A percentile compares a stretch with the other conserved stretches of the same genome.
These are phyloP conservation scores for Silene noctiflora DNA, from an alignment of 179 eudicot species.

Conservation along the genomic window DNA sequence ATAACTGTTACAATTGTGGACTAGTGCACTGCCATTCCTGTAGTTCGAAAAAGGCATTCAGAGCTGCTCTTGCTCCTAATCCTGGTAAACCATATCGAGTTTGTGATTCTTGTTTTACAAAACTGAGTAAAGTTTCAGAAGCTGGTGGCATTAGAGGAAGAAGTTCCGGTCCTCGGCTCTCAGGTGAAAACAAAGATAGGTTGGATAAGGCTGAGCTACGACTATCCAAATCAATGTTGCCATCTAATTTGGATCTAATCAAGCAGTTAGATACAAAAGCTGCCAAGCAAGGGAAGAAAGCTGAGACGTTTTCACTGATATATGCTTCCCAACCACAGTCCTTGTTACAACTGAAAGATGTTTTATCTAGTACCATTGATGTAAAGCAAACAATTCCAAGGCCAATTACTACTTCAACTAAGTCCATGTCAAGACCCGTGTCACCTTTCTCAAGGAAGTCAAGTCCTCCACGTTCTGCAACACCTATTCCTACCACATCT, in stretches of 20 bases:
- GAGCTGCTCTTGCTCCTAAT: conserved; percentile 84
- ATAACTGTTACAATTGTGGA: conserved; percentile 93
- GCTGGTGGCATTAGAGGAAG: conserved; percentile 48
- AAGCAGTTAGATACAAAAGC: conserved; percentile 90
- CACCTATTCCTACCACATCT: conserved; percentile 84
- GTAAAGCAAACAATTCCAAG: conserved; percentile 58
- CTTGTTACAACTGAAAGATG: conserved; percentile 70
- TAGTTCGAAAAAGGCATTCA: conserved; percentile 70
- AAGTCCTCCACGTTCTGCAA: conserved; percentile 96
- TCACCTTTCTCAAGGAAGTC: conserved; percentile 90
- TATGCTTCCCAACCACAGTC: conserved; percentile 64
- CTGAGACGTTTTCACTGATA: conserved; percentile 57
- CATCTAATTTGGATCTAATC: conserved; percentile 73
- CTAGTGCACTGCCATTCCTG: conserved; percentile 94
- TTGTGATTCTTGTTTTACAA: conserved; percentile 76
- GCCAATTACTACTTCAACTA: conserved; percentile 55
- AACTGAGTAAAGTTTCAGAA: conserved; percentile 75
- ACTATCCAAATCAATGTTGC: conserved; percentile 51
- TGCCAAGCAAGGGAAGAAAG: conserved; percentile 87
- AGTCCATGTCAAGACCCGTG: conserved; percentile 81
- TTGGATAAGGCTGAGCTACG: conserved; percentile 81
- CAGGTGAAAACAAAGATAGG: conserved; percentile 94
- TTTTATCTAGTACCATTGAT: conserved; percentile 52
- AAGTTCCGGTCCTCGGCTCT: conserved; percentile 75
- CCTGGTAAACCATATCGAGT: conserved; percentile 86